These are phyloP conservation scores for Tuber brumale DNA, from an alignment of 495 filamentous ascomycete genomes.

Conservation along the genomic window DNA sequence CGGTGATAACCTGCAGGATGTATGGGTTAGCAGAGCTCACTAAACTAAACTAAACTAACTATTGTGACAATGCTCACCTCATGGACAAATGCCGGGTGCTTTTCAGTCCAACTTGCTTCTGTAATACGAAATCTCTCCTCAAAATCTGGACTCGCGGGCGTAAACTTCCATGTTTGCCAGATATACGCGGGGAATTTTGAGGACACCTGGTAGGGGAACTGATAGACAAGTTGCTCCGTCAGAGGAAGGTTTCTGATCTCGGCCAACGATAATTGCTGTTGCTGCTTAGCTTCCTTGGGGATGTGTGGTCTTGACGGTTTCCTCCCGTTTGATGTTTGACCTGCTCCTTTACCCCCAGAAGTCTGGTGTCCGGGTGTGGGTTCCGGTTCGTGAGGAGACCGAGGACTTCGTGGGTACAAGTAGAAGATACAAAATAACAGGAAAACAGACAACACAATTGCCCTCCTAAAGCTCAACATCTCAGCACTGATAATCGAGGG, in stretches of 20 bases:
- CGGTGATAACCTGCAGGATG: conserved; percentile 63
- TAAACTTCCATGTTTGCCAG: conserved; percentile 98
- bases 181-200: conserved; percentile 92
- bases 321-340: not conserved
- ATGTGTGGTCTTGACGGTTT: conserved; percentile 7
- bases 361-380: conserved; percentile 18
- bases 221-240: conserved; percentile 77
- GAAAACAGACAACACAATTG: conserved; percentile 24
- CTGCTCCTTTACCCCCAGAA: not conserved
- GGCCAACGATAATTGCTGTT: conserved; percentile 33
- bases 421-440: conserved; percentile 34
- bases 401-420: conserved; percentile 29
- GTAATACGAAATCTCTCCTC: conserved; percentile 62
- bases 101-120: conserved; percentile 85
- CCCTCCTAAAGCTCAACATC: conserved; percentile 46
- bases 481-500: not conserved
- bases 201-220: conserved; percentile 86
- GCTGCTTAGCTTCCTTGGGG: conserved; percentile 21
- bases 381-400: conserved; percentile 8
- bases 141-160: conserved; percentile 74
- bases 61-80: conserved; percentile 47
- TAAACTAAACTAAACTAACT: not conserved
- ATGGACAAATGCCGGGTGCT: conserved; percentile 87
- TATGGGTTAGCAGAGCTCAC: conserved; percentile 7
- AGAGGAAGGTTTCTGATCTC: conserved; percentile 47